Percentiles rank a stretch among this genome's conserved stretches.
Evolutionary conservation across 2,329 filamentous ascomycete genomes (phyloP).

Genomic region (Elsinoe ampelina): DNA sequence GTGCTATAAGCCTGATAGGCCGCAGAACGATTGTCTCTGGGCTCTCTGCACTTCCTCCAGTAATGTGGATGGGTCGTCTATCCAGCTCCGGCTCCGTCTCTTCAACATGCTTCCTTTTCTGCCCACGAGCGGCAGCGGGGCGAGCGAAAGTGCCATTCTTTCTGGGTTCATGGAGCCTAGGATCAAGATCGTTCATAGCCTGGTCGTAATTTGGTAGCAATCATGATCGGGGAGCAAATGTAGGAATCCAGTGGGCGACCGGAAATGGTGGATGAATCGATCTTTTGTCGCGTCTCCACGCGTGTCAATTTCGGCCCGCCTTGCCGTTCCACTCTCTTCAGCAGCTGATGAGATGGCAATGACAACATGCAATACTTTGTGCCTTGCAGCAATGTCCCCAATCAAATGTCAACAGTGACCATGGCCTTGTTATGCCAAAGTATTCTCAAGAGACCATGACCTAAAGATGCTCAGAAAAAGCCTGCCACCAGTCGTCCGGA

Average conservation of each 20-base stretch:
- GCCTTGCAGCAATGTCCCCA: no score
- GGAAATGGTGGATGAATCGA: neutral
- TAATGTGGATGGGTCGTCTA: neutral
- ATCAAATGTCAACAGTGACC: no score
- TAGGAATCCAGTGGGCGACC: neutral
- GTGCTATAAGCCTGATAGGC: conserved; percentile 42
- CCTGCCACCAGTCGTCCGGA: no score
- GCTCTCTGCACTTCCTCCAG: neutral
- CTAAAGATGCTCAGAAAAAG: no score
- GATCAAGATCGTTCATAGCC: conserved; percentile 9
- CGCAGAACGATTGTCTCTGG: conserved; percentile 21
- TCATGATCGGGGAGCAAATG: neutral
- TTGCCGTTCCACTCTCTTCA: neutral
- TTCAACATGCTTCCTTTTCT: conserved; percentile 1
- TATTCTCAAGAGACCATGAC: no score
- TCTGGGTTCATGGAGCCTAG: neutral
- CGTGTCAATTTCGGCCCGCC: conserved; percentile 5
- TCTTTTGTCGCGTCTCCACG: conserved; percentile 1
- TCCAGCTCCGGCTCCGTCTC: neutral
- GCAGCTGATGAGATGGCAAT: neutral
- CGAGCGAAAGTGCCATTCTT: neutral
- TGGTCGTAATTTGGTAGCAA: neutral
- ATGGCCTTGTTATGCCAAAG: no score
- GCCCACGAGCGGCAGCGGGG: neutral
- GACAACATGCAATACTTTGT: no score